These are phyloP conservation scores for Suhomyces yuchorum DNA, from an alignment of 1,139 yeast species.

Conservation along the genomic window DNA sequence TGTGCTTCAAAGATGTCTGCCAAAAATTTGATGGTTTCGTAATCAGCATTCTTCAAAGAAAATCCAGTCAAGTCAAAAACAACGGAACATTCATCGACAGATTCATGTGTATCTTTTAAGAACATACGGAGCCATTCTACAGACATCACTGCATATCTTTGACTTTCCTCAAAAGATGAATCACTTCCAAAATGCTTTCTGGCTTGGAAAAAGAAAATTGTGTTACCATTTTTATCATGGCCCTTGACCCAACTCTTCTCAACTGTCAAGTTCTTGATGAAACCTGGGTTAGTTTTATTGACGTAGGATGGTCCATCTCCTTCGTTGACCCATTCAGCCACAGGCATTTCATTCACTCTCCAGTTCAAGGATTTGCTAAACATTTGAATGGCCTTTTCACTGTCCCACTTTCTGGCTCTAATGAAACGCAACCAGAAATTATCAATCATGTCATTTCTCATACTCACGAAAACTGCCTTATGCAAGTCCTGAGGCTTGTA, in stretches of 20 bases:
- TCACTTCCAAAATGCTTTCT: constrained; percentile 45
- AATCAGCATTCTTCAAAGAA: constrained; percentile 49
- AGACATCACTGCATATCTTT: constrained; percentile 40
- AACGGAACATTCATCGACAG: constrained; percentile 42
- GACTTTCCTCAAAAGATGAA: constrained; percentile 40
- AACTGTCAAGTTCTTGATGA: constrained; percentile 39
- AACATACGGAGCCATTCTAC: constrained; percentile 46
- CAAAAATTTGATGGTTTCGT: constrained; percentile 45
- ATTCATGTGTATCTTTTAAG: constrained; percentile 37
- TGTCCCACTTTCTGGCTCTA: constrained; percentile 47
- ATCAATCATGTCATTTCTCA: constrained; percentile 40
- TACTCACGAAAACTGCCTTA: constrained; percentile 21
- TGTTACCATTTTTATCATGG: constrained; percentile 39
- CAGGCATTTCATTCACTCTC: constrained; percentile 35
- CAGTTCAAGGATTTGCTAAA: constrained; percentile 40
- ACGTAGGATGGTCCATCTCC: constrained; percentile 44
- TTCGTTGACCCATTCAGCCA: constrained; percentile 37
- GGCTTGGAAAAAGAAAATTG: constrained; percentile 44
- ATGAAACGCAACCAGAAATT: constrained; percentile 39
- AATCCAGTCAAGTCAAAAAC: constrained; percentile 51
- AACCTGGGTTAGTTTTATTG: constrained; percentile 35
- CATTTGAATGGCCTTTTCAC: constrained; percentile 39
- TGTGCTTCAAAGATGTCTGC: constrained; percentile 51
- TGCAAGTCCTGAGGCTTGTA: constrained; percentile 33
- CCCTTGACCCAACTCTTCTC: constrained; percentile 47